Base-by-base conservation (phyloP, 1,284 basidiomycete genomes). In the Porodaedalea pini region DNA sequence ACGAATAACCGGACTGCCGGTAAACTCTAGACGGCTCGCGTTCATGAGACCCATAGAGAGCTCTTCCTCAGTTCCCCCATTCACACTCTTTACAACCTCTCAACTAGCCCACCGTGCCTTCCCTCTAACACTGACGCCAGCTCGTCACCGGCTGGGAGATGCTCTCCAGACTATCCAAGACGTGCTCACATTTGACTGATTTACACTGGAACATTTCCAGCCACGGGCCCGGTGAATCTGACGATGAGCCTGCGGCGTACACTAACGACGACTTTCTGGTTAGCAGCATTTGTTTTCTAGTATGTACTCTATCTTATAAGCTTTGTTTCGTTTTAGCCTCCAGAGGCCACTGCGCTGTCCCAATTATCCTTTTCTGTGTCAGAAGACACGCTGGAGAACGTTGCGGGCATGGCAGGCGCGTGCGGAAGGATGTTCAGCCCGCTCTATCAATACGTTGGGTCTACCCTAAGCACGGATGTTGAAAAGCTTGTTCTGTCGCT, bases 391-490 rank as follows among this genome's bases (percentile, higher is more conserved):
- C 37, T 61, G n/a, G 45, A 54, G 23, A 57, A 54, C 19, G 63
- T 69, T 29, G n/a, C n/a, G n/a, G n/a, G n/a, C n/a, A n/a, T 47
- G 15, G 65, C 66, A 27, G 64, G 66, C 40, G 53, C 64, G 3
- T 72, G 69, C 61, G 57, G 64, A 11, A 65, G 62, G 39, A 64
- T 68, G 10, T 61, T 71, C 49, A 57, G 50, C 32, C 69, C 70
- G 13, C 62, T 70, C 23, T 69, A 64, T 56, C 53, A 51, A 13
- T 63, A 60, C 8, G 51, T 70, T 32, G 61, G 62, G 27, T 61
- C 54, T 29, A 63, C 66, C 2, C 43, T 70, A 7, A 51, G 59
- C 50, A 60, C 66, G 11, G 71, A 73, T 39, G 54, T 73, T 11
- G 67, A 71, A 43, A 61, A 61, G 19, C 60, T 69, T 15, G 66